Base-by-base conservation (phyloP, 768 basidiomycete genomes). In the Suillus fuscotomentosus region DNA sequence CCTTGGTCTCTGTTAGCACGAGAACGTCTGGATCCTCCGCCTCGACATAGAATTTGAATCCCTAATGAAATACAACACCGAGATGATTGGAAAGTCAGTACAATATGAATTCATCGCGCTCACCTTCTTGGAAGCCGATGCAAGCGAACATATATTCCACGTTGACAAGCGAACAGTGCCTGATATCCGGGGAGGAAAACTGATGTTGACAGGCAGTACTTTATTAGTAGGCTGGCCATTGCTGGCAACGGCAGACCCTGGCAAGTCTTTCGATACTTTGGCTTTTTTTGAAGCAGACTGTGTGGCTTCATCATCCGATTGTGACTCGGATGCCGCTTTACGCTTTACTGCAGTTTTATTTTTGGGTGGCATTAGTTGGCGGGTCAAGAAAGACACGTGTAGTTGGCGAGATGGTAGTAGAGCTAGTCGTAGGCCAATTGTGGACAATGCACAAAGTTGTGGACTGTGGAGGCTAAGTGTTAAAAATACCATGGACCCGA, bases 21-120 rank as follows among this genome's bases (percentile, higher is more conserved):
- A 95, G 80, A 34, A 96, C 81, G 71, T 96, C 94, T 0, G 94
- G 86, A 71, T 95, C 88, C 69, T 96, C 94, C 2, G 92, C 92
- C 68, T 92, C 88, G 39, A 95, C 81, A 71, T 96, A 96, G 70
- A 79, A 72, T 69, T 87, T 88, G 78, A 96, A 94, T 0, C 94
- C 94, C 88, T 91, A 67, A 10, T n/a, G 0, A 42, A n/a, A 42
- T 34, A 11, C 11, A 13, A 43, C 14, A 24, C 1, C 5, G 2
- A 61, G 24, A 20, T 45, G 20, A 47, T 39, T 27, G 22, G 38
- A 17, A 63, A 42, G 27, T 36, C 27, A 42, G 14, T 45, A 27
- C 39, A 24, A 54, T 14, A n/a, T 20, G 24, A 34, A 31, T 24
- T 60, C 57, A 39, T 50, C 39, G 60, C 74, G 60, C 63, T 60